Evolutionary conservation across 257 asterid species (phyloP).

Genomic region (Solanum peruvianum): DNA sequence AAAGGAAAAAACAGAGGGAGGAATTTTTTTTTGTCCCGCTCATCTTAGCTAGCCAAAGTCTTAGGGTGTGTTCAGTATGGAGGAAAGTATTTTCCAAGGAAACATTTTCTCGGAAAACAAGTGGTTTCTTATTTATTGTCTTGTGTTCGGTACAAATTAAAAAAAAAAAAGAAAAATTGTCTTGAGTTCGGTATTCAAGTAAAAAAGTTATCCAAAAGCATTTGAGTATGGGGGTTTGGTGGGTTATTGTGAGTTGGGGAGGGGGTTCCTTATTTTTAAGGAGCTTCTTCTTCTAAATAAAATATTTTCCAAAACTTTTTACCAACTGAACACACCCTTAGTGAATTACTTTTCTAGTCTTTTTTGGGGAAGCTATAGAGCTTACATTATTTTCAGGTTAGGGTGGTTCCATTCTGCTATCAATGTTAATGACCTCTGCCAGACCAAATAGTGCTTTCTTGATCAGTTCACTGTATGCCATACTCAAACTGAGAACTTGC

Average conservation of each 20-base stretch:
- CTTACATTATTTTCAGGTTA: not conserved
- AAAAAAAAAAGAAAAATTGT: not conserved
- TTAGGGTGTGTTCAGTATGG: not conserved
- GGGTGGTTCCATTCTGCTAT: not conserved
- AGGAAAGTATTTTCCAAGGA: not conserved
- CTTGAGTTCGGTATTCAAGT: not conserved
- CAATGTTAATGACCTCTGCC: not conserved
- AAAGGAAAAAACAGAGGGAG: not conserved
- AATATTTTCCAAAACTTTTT: not conserved
- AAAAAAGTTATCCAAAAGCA: not conserved
- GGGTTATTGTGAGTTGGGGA: not conserved
- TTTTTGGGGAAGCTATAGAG: not conserved
- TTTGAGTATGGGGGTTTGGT: not conserved
- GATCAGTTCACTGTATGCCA: not conserved
- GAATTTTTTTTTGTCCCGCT: too few relatives aligned
- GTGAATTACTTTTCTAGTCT: not conserved
- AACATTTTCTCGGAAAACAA: not conserved
- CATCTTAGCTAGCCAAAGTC: not conserved
- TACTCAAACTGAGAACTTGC: not conserved
- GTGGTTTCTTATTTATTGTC: not conserved
- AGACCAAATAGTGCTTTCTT: not conserved
- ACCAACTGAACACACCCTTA: not conserved
- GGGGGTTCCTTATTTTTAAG: not conserved
- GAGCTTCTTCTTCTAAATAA: not conserved
- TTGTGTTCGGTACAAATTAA: not conserved